Percentiles rank a stretch among this genome's conserved stretches.
These are phyloP conservation scores for Hibiscus trionum DNA, from an alignment of 345 rosid species.

Conservation along the genomic window DNA sequence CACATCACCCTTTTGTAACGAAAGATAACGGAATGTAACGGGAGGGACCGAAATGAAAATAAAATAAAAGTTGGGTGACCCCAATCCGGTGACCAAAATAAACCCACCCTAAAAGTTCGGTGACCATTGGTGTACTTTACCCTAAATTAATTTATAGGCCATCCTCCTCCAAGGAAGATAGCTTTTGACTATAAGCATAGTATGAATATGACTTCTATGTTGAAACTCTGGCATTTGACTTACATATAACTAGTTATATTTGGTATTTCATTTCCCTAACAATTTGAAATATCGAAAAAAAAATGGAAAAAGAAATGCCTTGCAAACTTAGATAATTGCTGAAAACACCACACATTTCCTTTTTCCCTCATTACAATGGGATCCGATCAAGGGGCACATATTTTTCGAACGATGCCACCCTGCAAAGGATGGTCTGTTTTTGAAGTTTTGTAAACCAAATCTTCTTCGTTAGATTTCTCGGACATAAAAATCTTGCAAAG, in stretches of 20 bases:
- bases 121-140: too few species aligned
- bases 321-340: slow-evolving; percentile 2
- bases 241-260: slow-evolving; percentile 4
- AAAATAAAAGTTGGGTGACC: too few species aligned
- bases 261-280: slow-evolving; percentile 1
- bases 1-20: too few species aligned
- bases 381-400: background rate
- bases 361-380: background rate
- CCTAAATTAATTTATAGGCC: background rate
- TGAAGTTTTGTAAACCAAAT: too few species aligned
- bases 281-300: background rate
- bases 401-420: too few species aligned
- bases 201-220: background rate
- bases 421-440: too few species aligned
- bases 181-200: background rate
- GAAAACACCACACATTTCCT: background rate
- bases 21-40: too few species aligned
- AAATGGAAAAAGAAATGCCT: background rate
- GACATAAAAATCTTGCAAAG: background rate
- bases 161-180: background rate
- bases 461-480: background rate
- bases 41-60: too few species aligned
- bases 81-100: too few species aligned
- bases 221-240: background rate
- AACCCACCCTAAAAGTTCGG: too few species aligned